Evolutionary conservation across 139 green algal genomes (phyloP).

Genomic region (Dunaliella primolecta): DNA sequence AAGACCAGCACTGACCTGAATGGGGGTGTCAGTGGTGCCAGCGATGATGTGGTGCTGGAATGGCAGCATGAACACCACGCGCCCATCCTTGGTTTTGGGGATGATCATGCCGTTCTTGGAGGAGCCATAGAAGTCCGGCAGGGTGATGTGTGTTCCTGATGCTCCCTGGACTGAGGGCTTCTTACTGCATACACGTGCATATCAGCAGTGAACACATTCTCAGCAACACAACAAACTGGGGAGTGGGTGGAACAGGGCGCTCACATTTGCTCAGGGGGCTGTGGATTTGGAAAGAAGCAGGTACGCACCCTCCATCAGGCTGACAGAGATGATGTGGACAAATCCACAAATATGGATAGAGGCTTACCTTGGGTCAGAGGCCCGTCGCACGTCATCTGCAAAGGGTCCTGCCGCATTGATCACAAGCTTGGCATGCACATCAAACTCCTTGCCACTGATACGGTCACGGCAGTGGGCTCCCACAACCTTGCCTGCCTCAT

Average conservation of each 20-base stretch:
- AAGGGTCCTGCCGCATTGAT: conserved; percentile 93
- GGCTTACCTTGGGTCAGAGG: conserved; percentile 33
- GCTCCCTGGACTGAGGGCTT: conserved; percentile 71
- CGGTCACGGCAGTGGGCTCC: conserved; percentile 71
- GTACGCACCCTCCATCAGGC: no score
- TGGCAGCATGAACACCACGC: conserved; percentile 97
- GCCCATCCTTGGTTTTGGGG: conserved; percentile 85
- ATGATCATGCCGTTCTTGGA: conserved; percentile 88
- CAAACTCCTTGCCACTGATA: conserved; percentile 35
- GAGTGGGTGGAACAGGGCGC: no score
- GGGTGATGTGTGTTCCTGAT: conserved; percentile 84
- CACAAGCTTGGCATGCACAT: conserved; percentile 67
- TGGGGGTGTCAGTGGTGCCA: conserved; percentile 81
- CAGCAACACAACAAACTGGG: no score
- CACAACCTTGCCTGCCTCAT: conserved; percentile 55
- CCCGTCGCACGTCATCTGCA: conserved; percentile 58
- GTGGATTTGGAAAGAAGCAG: no score
- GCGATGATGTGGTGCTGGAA: conserved; percentile 84
- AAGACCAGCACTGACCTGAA: no score
- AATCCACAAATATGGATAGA: no score
- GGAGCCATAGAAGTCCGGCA: conserved; percentile 92
- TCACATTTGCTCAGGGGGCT: no score
- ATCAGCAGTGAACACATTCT: no score
- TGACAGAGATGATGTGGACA: no score
- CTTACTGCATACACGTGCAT: neutral